phyloP scores from a whole-genome alignment of 345 rosid genomes.

The Cochlearia excelsa region DNA sequence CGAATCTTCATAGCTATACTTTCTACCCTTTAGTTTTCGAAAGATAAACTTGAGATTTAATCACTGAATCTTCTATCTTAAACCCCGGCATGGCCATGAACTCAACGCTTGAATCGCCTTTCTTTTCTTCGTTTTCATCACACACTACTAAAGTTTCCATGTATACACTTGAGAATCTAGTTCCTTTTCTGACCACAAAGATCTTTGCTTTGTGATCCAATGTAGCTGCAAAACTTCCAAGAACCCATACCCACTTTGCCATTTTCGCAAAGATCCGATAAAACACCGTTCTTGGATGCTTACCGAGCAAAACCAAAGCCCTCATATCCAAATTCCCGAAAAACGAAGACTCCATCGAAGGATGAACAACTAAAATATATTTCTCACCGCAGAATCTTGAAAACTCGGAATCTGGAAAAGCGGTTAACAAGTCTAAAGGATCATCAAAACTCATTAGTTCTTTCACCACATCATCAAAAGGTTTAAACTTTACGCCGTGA shows the following conservation, averaged over 20 bases:
- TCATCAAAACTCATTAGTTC: constrained; percentile 48
- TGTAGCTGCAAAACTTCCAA: constrained; percentile 45
- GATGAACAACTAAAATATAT: constrained; percentile 60
- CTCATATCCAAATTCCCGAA: constrained; percentile 64
- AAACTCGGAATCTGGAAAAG: constrained; percentile 48
- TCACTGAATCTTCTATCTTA: constrained; percentile 41
- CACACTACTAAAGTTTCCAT: constrained; percentile 44
- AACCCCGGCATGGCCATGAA: constrained; percentile 67
- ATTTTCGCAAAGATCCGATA: constrained; percentile 53
- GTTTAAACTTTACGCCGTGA: constrained; percentile 35
- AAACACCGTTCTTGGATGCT: constrained; percentile 62
- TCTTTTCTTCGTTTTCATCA: constrained; percentile 13
- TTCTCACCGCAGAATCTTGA: constrained; percentile 47
- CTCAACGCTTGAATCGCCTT: constrained; percentile 39
- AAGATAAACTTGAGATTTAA: constrained; percentile 52
- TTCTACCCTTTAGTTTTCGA: constrained; percentile 30
- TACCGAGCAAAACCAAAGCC: constrained; percentile 44
- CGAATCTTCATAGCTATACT: neutral
- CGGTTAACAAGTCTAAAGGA: constrained; percentile 43
- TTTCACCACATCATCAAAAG: constrained; percentile 35
- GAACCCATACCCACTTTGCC: constrained; percentile 64
- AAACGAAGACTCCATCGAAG: constrained; percentile 56
- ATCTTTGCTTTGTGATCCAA: constrained; percentile 48
- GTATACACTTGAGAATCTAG: constrained; percentile 41
- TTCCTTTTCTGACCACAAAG: constrained; percentile 49